A percentile compares a stretch with the other conserved stretches of the same genome.
phyloP scores from a whole-genome alignment of 164 flowering plant species.

The Nymphaea thermarum region DNA sequence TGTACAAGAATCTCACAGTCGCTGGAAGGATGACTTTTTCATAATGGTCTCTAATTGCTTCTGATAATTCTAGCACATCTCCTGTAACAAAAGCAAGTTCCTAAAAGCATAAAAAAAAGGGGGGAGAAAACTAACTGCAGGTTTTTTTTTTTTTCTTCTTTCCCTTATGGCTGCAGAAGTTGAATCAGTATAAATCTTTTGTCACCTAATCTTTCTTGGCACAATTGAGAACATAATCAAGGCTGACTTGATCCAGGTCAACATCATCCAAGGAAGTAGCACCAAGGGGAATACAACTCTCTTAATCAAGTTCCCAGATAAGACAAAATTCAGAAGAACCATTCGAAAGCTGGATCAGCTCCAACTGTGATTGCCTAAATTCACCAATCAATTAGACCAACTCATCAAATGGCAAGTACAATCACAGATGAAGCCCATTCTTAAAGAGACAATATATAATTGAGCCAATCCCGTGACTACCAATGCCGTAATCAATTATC shows the following conservation, averaged over 20 bases:
- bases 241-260: slow-evolving; percentile 97
- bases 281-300: slow-evolving; percentile 97
- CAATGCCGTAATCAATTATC: too few relatives aligned
- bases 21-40: slow-evolving; percentile 60
- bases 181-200: too few relatives aligned
- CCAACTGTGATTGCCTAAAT: slow-evolving; percentile 54
- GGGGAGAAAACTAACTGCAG: too few relatives aligned
- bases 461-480: too few relatives aligned
- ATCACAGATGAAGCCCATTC: neutral
- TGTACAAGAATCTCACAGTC: slow-evolving; percentile 30
- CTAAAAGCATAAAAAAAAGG: neutral
- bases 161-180: too few relatives aligned
- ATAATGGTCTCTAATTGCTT: slow-evolving; percentile 90
- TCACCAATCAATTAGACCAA: slow-evolving; percentile 3
- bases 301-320: slow-evolving; percentile 83
- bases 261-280: slow-evolving; percentile 94
- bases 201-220: slow-evolving; percentile 54
- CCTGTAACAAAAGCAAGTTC: too few relatives aligned
- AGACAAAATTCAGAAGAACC: slow-evolving; percentile 63
- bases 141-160: too few relatives aligned
- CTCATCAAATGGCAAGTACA: neutral
- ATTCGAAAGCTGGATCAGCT: slow-evolving; percentile 79
- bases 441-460: too few relatives aligned
- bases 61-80: slow-evolving; percentile 67
- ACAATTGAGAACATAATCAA: slow-evolving; percentile 75